Evolutionary conservation across 2,329 filamentous ascomycete genomes (phyloP).

Genomic region (Pseudocercospora pini-densiflorae): DNA sequence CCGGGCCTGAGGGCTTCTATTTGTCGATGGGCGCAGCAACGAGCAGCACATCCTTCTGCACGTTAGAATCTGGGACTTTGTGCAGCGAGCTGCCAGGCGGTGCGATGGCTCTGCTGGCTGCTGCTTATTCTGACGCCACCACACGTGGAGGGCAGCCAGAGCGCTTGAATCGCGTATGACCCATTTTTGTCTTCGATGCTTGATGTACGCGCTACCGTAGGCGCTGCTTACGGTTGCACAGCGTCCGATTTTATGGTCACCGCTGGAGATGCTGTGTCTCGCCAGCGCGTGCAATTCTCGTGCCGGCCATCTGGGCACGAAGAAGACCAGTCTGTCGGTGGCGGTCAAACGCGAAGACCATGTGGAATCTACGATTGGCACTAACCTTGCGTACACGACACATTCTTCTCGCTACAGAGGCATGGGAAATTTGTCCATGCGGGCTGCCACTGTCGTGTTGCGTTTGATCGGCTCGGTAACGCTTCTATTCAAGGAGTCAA

Average conservation of each 20-base stretch:
- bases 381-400: constrained; percentile 4
- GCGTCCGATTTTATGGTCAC: not conserved
- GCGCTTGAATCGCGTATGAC: constrained; percentile 1
- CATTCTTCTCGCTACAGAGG: constrained; percentile 3
- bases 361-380: not conserved
- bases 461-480: constrained; percentile 1
- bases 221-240: not conserved
- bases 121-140: constrained; percentile 4
- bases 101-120: constrained; percentile 4
- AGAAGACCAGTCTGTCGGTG: not conserved
- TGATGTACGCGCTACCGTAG: not conserved
- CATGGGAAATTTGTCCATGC: constrained; percentile 1
- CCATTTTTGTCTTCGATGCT: not conserved
- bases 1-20: constrained; percentile 15
- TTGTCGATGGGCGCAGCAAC: constrained; percentile 16
- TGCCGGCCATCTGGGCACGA: not conserved
- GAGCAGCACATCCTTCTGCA: constrained; percentile 2
- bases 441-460: not conserved
- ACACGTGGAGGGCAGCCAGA: not conserved
- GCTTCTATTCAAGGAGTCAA: constrained; percentile 6
- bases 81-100: not conserved
- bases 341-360: not conserved
- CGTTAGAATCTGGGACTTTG: not conserved
- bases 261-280: not conserved
- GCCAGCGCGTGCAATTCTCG: constrained; percentile 4